Evolutionary conservation across 495 filamentous ascomycete species (phyloP), one percentile per base, ranked within the genome.

Genomic region (Letharia lupina): DNA sequence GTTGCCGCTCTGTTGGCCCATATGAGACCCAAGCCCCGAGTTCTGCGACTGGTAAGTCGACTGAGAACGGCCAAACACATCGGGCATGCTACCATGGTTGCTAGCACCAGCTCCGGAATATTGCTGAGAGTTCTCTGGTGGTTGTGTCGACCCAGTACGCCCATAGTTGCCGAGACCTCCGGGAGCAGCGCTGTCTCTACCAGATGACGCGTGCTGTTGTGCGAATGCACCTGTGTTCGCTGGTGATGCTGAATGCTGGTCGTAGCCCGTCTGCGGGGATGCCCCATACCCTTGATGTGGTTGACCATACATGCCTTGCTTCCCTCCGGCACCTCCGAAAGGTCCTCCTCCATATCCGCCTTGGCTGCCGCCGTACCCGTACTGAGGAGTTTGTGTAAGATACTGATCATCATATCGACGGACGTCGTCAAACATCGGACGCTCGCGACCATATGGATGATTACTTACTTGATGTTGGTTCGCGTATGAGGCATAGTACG

Each of bases 401-500:
- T 80, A 80, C 69, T 80, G 76, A 61, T 84, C 80, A 62, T 84
- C 82, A 64, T 81, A 84, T 28, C 80, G 74, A 69, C 80, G 80
- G 68, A 76, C 80, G 73, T 84, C 81, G 73, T 84, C 81, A 70
- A 81, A 84, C 76, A 80, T 82, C 9, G 81, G 81, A 64, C 81
- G 80, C 64, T 79, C 81, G 13, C 80, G 76, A 70, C 79, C 78
- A 70, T 82, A 83, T 70, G 80, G 76, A 69, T 82, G 77, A 71
- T 77, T 76, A 70, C 72, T 78, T 77, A 82, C 80, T 57, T 35
- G 54, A 6, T 57, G 50, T 75, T 87, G 86, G 76, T 86, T 87
- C 84, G 93, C 87, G 77, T 95, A 93, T 44, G 82, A 80, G 48
- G 84, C 81, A 73, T 92, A 93, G 74, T 94, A 91, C 7, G 89